Percentiles rank a stretch among this genome's conserved stretches.
phyloP scores from a whole-genome alignment of 2,329 filamentous ascomycete species.

The Fusarium drepaniforme region DNA sequence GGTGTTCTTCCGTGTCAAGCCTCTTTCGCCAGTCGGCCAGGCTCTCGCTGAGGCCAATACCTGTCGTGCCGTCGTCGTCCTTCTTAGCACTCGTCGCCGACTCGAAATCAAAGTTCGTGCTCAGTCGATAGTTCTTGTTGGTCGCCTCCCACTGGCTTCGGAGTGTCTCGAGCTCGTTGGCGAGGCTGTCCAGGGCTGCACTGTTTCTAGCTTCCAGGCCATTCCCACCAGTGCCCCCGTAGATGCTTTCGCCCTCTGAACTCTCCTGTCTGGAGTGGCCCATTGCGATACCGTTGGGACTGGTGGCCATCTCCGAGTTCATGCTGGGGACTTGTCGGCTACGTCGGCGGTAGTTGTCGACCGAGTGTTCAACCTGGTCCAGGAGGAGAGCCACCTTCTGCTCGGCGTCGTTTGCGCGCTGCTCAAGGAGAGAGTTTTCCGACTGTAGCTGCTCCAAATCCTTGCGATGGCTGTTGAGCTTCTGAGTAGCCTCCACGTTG shows the following conservation, averaged over 20 bases:
- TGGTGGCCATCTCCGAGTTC: slow-evolving; percentile 57
- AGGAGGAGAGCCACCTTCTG: slow-evolving; percentile 92
- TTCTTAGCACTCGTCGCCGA: slow-evolving; percentile 54
- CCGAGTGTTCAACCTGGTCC: slow-evolving; percentile 93
- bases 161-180: slow-evolving; percentile 90
- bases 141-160: slow-evolving; percentile 95
- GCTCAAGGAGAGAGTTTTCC: slow-evolving; percentile 85
- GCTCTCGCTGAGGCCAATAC: slow-evolving; percentile 73
- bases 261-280: slow-evolving; percentile 66
- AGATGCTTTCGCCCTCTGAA: slow-evolving; percentile 72
- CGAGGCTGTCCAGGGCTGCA: slow-evolving; percentile 87
- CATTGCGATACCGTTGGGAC: slow-evolving; percentile 51
- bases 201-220: slow-evolving; percentile 65
- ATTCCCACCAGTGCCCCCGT: slow-evolving; percentile 59
- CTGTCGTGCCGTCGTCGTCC: slow-evolving; percentile 56
- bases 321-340: slow-evolving; percentile 69
- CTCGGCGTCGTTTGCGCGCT: slow-evolving; percentile 89
- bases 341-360: slow-evolving; percentile 92
- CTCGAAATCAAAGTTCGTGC: slow-evolving; percentile 91
- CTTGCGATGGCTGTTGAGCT: slow-evolving; percentile 70
- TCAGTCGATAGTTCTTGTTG: slow-evolving; percentile 93
- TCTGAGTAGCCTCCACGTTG: slow-evolving; percentile 65
- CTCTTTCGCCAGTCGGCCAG: slow-evolving; percentile 85
- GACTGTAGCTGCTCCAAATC: slow-evolving; percentile 86
- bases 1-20: slow-evolving; percentile 69